Base-by-base conservation (phyloP, 192 early-diverging fungal genomes). In the Backusella psychrophila region DNA sequence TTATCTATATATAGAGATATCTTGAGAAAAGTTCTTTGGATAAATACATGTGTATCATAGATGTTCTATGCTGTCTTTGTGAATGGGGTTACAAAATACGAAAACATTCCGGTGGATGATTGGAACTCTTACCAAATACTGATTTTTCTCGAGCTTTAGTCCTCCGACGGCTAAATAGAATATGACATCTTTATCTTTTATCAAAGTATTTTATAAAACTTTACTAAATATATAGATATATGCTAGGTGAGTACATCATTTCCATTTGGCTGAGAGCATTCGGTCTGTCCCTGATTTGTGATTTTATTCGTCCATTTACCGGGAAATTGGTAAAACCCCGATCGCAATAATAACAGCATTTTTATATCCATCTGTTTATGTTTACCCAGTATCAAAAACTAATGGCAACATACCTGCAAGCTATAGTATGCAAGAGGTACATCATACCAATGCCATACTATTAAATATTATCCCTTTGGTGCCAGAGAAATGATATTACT, bases 1-100 rank as follows among this genome's bases (percentile, higher is more conserved):
- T 63, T 63, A 63, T 63, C 56, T 29, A 63, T 63, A 63, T 63
- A 63, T 29, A 29, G 56, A 63, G 23, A 23, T 63, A 63, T 63
- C 56, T 63, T 63, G 56, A 63, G 56, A 63, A 63, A 63, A 63
- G 56, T 63, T 63, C 11, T 63, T 63, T 29, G 14, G 56, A 63
- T 63, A 63, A 63, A 29, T 63, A 29, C 21, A 63, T 63, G 56
- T 63, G 56, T 63, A 2, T 63, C 56, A 63, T 49, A 26, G 23
- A 63, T 63, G 12, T 63, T 63, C 56, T 29, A 63, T 29, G 23
- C 56, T 63, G 56, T 63, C 23, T 63, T 63, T 63, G 56, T 63
- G 56, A 63, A 26, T 29, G 26, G 21, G 56, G n/a, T 63, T 63
- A 63, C 56, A 63, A 63, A 39, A 63, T 63, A 29, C 23, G 23